phyloP scores from a whole-genome alignment of 2,329 filamentous ascomycete species.

The Epicoccum nigrum region DNA sequence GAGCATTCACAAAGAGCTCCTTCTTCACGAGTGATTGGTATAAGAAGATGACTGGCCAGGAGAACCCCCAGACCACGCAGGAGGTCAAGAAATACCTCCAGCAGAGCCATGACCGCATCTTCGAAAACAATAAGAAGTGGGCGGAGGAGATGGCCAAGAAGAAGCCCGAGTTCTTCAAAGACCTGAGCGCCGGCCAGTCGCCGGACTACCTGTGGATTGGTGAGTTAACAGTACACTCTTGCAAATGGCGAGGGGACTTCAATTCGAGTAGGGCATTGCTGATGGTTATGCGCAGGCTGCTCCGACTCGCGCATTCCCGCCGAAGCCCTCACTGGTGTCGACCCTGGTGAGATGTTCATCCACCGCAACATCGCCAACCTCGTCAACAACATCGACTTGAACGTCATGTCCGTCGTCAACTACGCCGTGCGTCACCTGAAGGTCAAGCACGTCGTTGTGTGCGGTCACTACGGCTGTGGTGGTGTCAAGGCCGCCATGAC shows the following conservation, averaged over 20 bases:
- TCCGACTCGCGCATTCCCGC: constrained; percentile 50
- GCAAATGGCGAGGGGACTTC: too few relatives aligned
- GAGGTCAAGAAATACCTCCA: constrained; percentile 59
- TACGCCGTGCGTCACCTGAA: constrained; percentile 51
- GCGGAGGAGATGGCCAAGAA: constrained; percentile 62
- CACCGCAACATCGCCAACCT: constrained; percentile 48
- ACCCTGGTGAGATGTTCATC: constrained; percentile 44
- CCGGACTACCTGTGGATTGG: constrained; percentile 69
- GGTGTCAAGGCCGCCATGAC: constrained; percentile 69
- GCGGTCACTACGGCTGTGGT: constrained; percentile 71
- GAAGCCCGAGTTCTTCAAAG: constrained; percentile 70
- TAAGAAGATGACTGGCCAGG: constrained; percentile 30
- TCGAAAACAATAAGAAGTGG: constrained; percentile 72
- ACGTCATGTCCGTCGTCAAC: constrained; percentile 50
- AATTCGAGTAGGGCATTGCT: constrained; percentile 1
- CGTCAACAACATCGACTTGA: constrained; percentile 50
- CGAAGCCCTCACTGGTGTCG: constrained; percentile 50
- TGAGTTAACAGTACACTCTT: constrained; percentile 22
- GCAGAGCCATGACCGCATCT: constrained; percentile 70
- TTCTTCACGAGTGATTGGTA: constrained; percentile 20
- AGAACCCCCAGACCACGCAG: constrained; percentile 24
- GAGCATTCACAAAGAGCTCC: constrained; percentile 14
- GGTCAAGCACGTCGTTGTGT: constrained; percentile 73
- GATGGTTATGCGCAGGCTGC: constrained; percentile 38
- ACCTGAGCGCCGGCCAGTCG: constrained; percentile 67